These are phyloP conservation scores for Neoboletus magnificus DNA, from an alignment of 768 basidiomycete genomes.

Conservation along the genomic window DNA sequence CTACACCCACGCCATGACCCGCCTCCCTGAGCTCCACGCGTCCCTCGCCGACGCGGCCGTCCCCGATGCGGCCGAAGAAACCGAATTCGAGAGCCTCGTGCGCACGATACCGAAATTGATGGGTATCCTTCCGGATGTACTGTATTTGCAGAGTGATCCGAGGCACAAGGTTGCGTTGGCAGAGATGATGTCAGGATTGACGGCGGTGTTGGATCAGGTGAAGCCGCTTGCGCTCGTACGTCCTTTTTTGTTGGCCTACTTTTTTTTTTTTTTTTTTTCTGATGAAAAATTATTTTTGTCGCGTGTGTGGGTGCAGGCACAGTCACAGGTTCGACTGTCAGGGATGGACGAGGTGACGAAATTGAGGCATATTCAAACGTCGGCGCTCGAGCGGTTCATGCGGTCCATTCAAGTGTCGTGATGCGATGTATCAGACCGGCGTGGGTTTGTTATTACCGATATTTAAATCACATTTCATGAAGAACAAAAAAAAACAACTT, in stretches of 20 bases:
- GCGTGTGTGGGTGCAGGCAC: constrained; percentile 19
- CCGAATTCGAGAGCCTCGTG: constrained; percentile 58
- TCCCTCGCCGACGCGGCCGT: constrained; percentile 40
- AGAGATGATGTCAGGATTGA: constrained; percentile 67
- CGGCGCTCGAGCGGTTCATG: constrained; percentile 62
- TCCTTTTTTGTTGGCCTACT: constrained; percentile 2
- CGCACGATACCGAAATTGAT: constrained; percentile 64
- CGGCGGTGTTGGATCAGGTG: constrained; percentile 55
- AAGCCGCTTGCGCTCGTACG: constrained; percentile 61
- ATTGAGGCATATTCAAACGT: constrained; percentile 60
- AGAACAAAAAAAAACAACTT: neutral
- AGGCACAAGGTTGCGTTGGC: constrained; percentile 68
- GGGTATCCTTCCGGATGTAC: constrained; percentile 62
- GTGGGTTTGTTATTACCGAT: constrained; percentile 13
- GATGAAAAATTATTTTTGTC: neutral
- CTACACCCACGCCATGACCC: constrained; percentile 61
- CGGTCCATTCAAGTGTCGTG: constrained; percentile 45
- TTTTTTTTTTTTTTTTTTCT: neutral
- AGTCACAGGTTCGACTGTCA: constrained; percentile 43
- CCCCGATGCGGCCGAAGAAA: constrained; percentile 44
- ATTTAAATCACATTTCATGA: constrained; percentile 19
- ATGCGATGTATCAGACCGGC: constrained; percentile 5
- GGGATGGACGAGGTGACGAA: constrained; percentile 57
- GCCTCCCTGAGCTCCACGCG: constrained; percentile 53
- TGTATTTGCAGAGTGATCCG: constrained; percentile 54